Percentiles rank a stretch among this genome's conserved stretches.
Evolutionary conservation across 2,329 filamentous ascomycete species (phyloP).

Genomic region (Fulvia fulva): DNA sequence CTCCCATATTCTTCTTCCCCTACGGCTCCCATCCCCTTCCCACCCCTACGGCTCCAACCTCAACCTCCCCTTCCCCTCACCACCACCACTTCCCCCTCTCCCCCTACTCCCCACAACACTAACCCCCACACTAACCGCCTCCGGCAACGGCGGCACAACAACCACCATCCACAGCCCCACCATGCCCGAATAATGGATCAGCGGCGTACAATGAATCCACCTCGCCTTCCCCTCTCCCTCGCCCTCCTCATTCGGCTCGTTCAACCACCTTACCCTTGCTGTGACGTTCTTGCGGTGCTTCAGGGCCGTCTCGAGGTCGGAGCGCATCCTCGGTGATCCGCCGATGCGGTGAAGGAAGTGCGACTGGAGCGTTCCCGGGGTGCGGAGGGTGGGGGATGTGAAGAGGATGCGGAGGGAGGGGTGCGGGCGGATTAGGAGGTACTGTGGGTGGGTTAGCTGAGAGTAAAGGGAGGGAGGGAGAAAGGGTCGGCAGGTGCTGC

Average conservation of each 20-base stretch:
- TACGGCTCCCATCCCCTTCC: not conserved
- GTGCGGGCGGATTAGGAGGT: conserved; percentile 45
- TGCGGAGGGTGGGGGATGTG: conserved; percentile 46
- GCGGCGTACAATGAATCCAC: conserved; percentile 76
- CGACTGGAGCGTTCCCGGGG: conserved; percentile 47
- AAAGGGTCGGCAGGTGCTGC: not conserved
- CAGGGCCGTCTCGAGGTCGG: conserved; percentile 56
- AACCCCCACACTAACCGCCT: not conserved
- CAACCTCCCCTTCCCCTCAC: not conserved
- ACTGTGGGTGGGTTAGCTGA: conserved; percentile 29
- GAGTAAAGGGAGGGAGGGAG: not conserved
- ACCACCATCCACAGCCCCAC: conserved; percentile 77
- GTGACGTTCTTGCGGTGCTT: conserved; percentile 66
- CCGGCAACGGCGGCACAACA: conserved; percentile 45
- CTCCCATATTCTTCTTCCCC: not conserved
- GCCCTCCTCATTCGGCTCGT: conserved; percentile 34
- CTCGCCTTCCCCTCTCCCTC: conserved; percentile 58
- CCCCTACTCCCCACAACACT: no score
- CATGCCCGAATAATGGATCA: conserved; percentile 60
- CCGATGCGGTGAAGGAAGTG: conserved; percentile 47
- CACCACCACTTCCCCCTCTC: not conserved
- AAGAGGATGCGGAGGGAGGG: conserved; percentile 49
- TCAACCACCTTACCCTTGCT: conserved; percentile 68
- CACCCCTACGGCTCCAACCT: not conserved
- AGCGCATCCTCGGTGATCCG: conserved; percentile 48